Percentiles rank a stretch among this genome's conserved stretches.
Conservation (phyloP, 169 alveolate genomes). For the Perkinsus marinus region DNA sequence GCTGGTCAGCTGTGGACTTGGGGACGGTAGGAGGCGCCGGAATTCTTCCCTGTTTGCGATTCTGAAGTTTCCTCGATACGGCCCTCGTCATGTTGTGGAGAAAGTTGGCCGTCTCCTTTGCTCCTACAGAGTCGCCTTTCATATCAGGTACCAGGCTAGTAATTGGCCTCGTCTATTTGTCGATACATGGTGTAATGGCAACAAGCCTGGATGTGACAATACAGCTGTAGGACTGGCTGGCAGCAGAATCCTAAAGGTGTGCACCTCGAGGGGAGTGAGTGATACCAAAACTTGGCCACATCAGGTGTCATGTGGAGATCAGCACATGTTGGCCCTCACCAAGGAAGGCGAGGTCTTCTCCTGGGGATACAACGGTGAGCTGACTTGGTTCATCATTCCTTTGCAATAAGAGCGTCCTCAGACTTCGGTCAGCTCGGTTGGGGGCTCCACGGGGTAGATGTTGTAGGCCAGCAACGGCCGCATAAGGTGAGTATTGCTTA, state of each 20-base stretch:
- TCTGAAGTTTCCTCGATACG: no score
- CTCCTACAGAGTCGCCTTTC: neutral
- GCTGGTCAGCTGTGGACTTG: neutral
- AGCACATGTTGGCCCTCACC: conserved; percentile 24
- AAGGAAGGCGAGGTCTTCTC: conserved; percentile 21
- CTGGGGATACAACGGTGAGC: conserved; percentile 38
- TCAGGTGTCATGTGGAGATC: neutral
- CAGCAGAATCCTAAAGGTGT: neutral
- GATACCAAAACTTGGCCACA: neutral
- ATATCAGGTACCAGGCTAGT: neutral
- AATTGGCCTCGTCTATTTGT: neutral
- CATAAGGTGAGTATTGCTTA: neutral
- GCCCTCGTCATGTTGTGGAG: no score
- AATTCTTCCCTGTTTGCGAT: no score
- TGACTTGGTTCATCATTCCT: no score
- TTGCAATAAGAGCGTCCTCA: neutral
- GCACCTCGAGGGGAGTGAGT: neutral
- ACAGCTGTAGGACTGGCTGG: neutral
- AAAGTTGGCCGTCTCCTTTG: no score
- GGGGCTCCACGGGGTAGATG: neutral
- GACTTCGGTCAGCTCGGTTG: conserved; percentile 26
- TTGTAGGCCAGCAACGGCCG: neutral
- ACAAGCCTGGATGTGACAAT: neutral
- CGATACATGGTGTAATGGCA: conserved; percentile 3
- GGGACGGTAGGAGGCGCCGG: neutral